Conservation (phyloP, 495 filamentous ascomycete species). For the Neurospora sp. region DNA sequence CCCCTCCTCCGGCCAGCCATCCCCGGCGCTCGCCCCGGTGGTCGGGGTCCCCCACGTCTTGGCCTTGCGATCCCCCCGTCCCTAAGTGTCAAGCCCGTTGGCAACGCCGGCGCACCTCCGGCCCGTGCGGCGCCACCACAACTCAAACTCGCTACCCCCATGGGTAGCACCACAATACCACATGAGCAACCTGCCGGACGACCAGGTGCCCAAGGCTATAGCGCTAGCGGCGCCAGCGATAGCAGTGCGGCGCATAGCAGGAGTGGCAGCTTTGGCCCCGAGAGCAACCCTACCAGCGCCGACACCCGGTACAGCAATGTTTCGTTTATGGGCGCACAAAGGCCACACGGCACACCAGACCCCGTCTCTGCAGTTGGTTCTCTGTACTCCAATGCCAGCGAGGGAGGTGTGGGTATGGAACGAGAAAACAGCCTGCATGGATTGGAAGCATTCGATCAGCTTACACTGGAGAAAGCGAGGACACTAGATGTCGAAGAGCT, state of each 20-base stretch:
- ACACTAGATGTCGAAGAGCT: conserved; percentile 85
- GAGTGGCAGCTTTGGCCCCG: conserved; percentile 63
- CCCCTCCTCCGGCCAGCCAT: conserved; percentile 79
- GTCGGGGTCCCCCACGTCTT: conserved; percentile 61
- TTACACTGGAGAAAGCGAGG: conserved; percentile 68
- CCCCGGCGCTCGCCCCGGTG: conserved; percentile 57
- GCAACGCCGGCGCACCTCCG: conserved; percentile 27
- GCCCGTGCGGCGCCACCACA: conserved; percentile 54
- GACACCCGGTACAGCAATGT: conserved; percentile 68
- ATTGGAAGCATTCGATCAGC: conserved; percentile 62
- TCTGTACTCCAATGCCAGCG: conserved; percentile 64
- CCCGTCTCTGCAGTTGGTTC: conserved; percentile 82
- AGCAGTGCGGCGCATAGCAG: conserved; percentile 56
- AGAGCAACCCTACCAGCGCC: conserved; percentile 69
- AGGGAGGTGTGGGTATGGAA: conserved; percentile 57
- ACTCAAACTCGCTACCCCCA: conserved; percentile 73
- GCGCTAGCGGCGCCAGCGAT: conserved; percentile 63
- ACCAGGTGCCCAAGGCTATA: conserved; percentile 39
- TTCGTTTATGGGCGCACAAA: conserved; percentile 52
- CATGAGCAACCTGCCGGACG: conserved; percentile 42
- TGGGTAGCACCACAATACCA: conserved; percentile 61
- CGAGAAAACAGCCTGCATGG: conserved; percentile 59
- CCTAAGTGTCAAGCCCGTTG: conserved; percentile 63
- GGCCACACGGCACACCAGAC: conserved; percentile 61
- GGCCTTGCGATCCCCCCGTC: conserved; percentile 83